Evolutionary conservation across 768 basidiomycete genomes (phyloP).

Genomic region (Dacryopinax primogenitus): DNA sequence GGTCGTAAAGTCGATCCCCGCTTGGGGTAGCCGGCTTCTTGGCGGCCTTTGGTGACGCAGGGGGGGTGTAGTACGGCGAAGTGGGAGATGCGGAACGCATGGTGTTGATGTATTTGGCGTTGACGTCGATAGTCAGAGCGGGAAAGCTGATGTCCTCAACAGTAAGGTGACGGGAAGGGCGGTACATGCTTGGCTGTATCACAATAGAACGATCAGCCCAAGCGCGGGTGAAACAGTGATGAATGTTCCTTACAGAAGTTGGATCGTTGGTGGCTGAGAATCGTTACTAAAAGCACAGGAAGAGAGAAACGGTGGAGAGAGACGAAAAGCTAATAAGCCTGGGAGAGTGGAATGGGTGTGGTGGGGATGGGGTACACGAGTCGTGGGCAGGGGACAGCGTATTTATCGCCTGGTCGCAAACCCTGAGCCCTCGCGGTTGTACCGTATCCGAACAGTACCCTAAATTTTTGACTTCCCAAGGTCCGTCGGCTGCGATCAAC

Average conservation of each 20-base stretch:
- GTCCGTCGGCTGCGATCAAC: background rate
- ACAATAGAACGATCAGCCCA: background rate
- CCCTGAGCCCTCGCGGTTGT: background rate
- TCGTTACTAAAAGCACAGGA: constrained; percentile 2
- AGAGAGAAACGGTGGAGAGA: background rate
- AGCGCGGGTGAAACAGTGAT: background rate
- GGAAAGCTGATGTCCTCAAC: constrained; percentile 7
- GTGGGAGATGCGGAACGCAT: background rate
- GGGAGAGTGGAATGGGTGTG: background rate
- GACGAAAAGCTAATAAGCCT: background rate
- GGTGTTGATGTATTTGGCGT: background rate
- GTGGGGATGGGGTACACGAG: background rate
- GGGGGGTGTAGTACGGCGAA: background rate
- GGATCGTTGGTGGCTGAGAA: constrained; percentile 1
- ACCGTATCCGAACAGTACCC: background rate
- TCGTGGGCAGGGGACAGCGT: background rate
- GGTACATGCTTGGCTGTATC: background rate
- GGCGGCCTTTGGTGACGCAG: background rate
- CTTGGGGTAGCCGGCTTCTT: background rate
- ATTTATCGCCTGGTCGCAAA: background rate
- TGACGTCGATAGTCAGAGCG: background rate
- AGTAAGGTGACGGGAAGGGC: constrained; percentile 3
- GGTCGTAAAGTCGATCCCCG: background rate
- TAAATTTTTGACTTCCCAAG: background rate
- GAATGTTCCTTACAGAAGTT: background rate